Evolutionary conservation across 108 stramenopile genomes (phyloP).

Genomic region (Aurantiochytrium sp.): DNA sequence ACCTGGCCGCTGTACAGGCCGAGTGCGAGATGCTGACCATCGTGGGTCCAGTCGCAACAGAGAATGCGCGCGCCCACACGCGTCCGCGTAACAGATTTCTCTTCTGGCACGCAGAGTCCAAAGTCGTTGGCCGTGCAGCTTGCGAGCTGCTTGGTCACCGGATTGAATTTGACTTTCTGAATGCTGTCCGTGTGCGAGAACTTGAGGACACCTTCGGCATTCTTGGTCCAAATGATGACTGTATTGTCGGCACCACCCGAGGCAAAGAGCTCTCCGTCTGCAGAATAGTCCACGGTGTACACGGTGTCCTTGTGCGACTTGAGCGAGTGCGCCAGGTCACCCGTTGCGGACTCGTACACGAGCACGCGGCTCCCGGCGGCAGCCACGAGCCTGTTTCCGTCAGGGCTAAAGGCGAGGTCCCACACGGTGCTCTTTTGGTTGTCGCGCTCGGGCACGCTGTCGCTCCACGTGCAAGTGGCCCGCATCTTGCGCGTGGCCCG

Average conservation of each 20-base stretch:
- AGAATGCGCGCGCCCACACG: slow-evolving; percentile 54
- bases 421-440: slow-evolving; percentile 23
- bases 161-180: slow-evolving; percentile 52
- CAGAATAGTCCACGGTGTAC: slow-evolving; percentile 40
- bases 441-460: slow-evolving; percentile 23
- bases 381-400: slow-evolving; percentile 42
- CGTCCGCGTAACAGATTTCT: slow-evolving; percentile 52
- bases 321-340: slow-evolving; percentile 37
- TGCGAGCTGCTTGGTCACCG: slow-evolving; percentile 44
- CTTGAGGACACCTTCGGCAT: slow-evolving; percentile 56
- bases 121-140: slow-evolving; percentile 58
- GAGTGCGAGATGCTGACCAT: slow-evolving; percentile 57
- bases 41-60: slow-evolving; percentile 48
- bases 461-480: background rate
- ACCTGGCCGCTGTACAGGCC: slow-evolving; percentile 54
- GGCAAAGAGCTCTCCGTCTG: slow-evolving; percentile 47
- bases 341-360: slow-evolving; percentile 38
- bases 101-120: slow-evolving; percentile 52
- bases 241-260: slow-evolving; percentile 62
- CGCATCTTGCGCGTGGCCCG: background rate
- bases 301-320: slow-evolving; percentile 49
- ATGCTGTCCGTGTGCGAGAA: slow-evolving; percentile 56
- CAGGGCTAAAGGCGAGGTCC: slow-evolving; percentile 37
- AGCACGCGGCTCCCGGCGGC: slow-evolving; percentile 50
- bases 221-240: slow-evolving; percentile 61